Base-by-base conservation (phyloP, 805 yeast species). In the Saccharomycopsis olivae region DNA sequence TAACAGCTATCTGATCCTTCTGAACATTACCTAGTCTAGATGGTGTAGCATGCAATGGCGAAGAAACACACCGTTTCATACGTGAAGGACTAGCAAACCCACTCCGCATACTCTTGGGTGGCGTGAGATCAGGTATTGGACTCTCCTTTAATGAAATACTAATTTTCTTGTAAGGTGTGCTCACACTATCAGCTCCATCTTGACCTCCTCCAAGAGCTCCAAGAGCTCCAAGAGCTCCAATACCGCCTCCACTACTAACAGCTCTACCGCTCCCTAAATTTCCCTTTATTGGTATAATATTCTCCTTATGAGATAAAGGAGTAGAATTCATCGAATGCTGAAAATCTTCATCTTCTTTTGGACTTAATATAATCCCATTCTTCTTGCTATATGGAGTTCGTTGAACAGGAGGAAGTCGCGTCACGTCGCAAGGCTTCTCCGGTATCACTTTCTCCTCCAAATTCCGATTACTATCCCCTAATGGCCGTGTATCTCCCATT, bases 291-390 rank as follows among this genome's bases (percentile, higher is more conserved):
- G 46, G 46, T 4, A 43, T 43, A 24, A 43, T 17, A 27, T 43
- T 43, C 20, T 43, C 46, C 20, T 34, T 43, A 18, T 39, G 36
- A 3, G 28, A 10, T 16, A 43, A 32, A 2, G 46, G 46, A 9
- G 43, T 43, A 18, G 46, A 43, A 31, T 43, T 38, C 33, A 43
- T 33, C n/a, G 43, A 39, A 11, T 38, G 43, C 18, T 43, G 40
- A 27, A 43, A 43, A 19, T 38, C 42, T 5, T 30, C 36, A 23
- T 43, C 46, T 5, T 35, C 6, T 9, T 9, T 4, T 1, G 46
- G 46, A 4, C 28, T n/a, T 11, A 43, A 29, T 18, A n/a, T n/a
- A n/a, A n/a, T n/a, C 17, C 27, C 27, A 24, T 24, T 24, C 11
- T 24, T n/a, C n/a, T n/a, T n/a, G n/a, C n/a, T n/a, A n/a, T n/a